A percentile compares a stretch with the other conserved stretches of the same genome.
Evolutionary conservation across 352 stramenopile species (phyloP).

Genomic region (Phytophthora rubi): DNA sequence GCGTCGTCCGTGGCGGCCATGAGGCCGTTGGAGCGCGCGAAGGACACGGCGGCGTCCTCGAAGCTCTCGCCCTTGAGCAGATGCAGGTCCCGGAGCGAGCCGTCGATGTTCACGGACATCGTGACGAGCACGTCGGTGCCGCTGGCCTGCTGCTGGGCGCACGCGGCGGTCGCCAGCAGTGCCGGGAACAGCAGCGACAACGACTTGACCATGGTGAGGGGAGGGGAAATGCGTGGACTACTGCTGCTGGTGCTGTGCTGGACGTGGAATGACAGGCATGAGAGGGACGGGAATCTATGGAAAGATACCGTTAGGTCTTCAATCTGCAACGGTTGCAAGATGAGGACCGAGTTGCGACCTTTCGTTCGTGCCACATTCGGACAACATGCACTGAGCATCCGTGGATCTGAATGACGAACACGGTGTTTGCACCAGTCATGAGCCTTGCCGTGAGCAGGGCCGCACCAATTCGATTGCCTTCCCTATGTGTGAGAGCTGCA

Average conservation of each 20-base stretch:
- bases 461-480: too few relatives aligned
- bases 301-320: slow-evolving; percentile 37
- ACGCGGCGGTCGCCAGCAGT: slow-evolving; percentile 22
- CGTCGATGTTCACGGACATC: slow-evolving; percentile 70
- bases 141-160: slow-evolving; percentile 40
- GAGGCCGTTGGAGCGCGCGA: slow-evolving; percentile 69
- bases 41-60: slow-evolving; percentile 65
- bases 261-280: slow-evolving; percentile 23
- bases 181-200: slow-evolving; percentile 37
- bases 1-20: slow-evolving; percentile 53
- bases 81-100: slow-evolving; percentile 61
- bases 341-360: slow-evolving; percentile 21
- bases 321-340: slow-evolving; percentile 20
- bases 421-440: too few relatives aligned
- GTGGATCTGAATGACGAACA: too few relatives aligned
- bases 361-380: slow-evolving; percentile 19
- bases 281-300: slow-evolving; percentile 21
- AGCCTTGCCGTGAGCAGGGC: too few relatives aligned
- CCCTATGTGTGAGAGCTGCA: too few relatives aligned
- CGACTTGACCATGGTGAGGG: slow-evolving; percentile 19
- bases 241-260: neutral
- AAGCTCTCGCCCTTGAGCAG: slow-evolving; percentile 74
- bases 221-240: neutral
- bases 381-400: neutral
- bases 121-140: slow-evolving; percentile 69